A percentile compares a stretch with the other conserved stretches of the same genome.
Conservation (phyloP, 2,329 filamentous ascomycete genomes). For the Ceratocystis albifundus region DNA sequence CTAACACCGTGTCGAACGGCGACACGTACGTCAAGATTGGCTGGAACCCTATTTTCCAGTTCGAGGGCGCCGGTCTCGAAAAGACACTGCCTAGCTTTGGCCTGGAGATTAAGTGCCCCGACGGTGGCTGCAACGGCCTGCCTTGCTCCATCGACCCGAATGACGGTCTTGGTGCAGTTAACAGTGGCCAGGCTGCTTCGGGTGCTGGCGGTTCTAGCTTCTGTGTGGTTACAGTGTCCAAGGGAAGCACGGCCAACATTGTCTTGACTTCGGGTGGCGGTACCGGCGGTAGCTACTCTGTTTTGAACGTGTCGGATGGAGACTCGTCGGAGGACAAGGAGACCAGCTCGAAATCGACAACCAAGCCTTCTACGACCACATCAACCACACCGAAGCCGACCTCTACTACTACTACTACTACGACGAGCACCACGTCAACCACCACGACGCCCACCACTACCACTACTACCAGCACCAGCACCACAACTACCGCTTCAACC, state of each 20-base stretch:
- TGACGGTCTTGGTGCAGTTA: conserved; percentile 45
- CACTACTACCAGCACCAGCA: conserved; percentile 14
- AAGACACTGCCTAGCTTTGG: conserved; percentile 52
- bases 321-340: conserved; percentile 18
- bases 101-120: conserved; percentile 57
- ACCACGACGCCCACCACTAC: conserved; percentile 23
- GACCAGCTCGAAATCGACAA: conserved; percentile 23
- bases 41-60: conserved; percentile 68
- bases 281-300: conserved; percentile 27
- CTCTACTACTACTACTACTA: conserved; percentile 29
- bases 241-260: conserved; percentile 54
- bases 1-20: conserved; percentile 54
- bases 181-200: conserved; percentile 40
- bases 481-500: conserved; percentile 19
- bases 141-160: conserved; percentile 60
- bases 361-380: conserved; percentile 21
- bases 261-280: conserved; percentile 46
- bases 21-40: conserved; percentile 64
- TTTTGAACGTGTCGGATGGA: background rate
- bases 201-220: conserved; percentile 60
- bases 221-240: conserved; percentile 64
- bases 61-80: conserved; percentile 44
- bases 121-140: conserved; percentile 56
- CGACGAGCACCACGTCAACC: conserved; percentile 21
- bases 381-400: conserved; percentile 25